These are phyloP conservation scores for Aurinia saxatilis DNA, from an alignment of 345 rosid species.

Conservation along the genomic window DNA sequence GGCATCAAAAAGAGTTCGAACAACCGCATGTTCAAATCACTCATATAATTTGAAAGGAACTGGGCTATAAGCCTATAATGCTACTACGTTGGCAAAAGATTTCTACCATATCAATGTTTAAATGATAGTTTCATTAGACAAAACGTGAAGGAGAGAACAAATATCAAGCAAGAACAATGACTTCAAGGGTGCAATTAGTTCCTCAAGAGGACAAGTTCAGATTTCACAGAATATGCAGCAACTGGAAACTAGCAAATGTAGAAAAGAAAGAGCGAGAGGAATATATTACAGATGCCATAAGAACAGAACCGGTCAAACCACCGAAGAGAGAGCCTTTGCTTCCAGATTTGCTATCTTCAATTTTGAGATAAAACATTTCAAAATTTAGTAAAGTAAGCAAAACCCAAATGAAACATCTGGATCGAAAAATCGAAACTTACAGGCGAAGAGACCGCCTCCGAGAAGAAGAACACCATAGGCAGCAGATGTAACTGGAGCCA, in stretches of 20 bases:
- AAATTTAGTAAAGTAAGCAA: background rate
- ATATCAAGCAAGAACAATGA: background rate
- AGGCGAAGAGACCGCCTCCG: constrained; percentile 75
- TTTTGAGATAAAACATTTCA: background rate
- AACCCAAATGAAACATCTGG: background rate
- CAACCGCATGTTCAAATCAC: too few relatives aligned
- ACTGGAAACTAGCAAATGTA: background rate
- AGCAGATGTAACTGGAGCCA: constrained; percentile 59
- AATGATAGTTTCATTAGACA: background rate
- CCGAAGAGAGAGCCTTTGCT: constrained; percentile 80
- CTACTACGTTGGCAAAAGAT: background rate
- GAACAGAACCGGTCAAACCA: constrained; percentile 66
- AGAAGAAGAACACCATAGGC: constrained; percentile 62
- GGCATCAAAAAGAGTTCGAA: too few relatives aligned
- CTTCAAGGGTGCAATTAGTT: constrained; percentile 2
- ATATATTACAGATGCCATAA: constrained; percentile 59
- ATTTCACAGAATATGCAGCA: background rate
- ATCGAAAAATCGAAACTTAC: constrained; percentile 31
- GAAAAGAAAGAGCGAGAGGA: background rate
- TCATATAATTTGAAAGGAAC: background rate
- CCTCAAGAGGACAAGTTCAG: too few relatives aligned
- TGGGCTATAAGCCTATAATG: too few relatives aligned
- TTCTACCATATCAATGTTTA: background rate
- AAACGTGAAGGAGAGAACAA: background rate
- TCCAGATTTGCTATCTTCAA: constrained; percentile 53